A percentile compares a stretch with the other conserved stretches of the same genome.
Evolutionary conservation across 768 basidiomycete genomes (phyloP).

Genomic region (Bullera alba): DNA sequence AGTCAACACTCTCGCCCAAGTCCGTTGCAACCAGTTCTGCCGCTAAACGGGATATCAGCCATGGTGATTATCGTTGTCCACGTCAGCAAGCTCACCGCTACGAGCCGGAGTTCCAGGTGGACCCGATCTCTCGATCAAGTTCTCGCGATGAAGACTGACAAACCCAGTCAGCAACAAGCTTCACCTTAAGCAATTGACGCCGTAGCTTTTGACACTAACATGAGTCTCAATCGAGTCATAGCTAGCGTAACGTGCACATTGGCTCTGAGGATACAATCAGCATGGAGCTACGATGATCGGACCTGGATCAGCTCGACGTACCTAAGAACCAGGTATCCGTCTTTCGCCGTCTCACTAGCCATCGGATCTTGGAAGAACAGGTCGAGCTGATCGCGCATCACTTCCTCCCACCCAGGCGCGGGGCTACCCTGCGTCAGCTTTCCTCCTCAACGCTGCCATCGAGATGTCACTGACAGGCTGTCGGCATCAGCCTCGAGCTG

Average conservation of each 20-base stretch:
- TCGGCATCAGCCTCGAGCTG: conserved; percentile 13
- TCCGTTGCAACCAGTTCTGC: conserved; percentile 21
- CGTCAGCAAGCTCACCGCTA: conserved; percentile 5
- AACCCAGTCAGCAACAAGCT: not conserved
- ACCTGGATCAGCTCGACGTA: too few species aligned
- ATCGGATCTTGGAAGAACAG: conserved; percentile 26
- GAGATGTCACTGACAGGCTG: conserved; percentile 7
- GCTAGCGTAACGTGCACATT: conserved; percentile 35
- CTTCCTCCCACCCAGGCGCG: conserved; percentile 27
- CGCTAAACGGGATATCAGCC: conserved; percentile 5
- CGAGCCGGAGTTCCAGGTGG: conserved; percentile 13
- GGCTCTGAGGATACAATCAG: too few species aligned
- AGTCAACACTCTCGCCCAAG: conserved; percentile 19
- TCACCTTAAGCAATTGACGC: not conserved
- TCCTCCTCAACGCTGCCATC: not conserved
- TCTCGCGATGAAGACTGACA: conserved; percentile 20
- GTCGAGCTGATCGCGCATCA: conserved; percentile 21
- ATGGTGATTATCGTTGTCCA: too few species aligned
- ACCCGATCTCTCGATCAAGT: conserved; percentile 20
- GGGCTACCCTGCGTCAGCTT: conserved; percentile 10
- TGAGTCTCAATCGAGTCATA: conserved; percentile 26
- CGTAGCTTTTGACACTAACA: conserved; percentile 8
- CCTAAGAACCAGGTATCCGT: conserved; percentile 20
- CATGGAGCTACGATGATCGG: too few species aligned
- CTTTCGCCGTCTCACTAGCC: conserved; percentile 23